Base-by-base conservation (phyloP, 176 grass and related monocot genomes). In the Chrysopogon serrulatus region DNA sequence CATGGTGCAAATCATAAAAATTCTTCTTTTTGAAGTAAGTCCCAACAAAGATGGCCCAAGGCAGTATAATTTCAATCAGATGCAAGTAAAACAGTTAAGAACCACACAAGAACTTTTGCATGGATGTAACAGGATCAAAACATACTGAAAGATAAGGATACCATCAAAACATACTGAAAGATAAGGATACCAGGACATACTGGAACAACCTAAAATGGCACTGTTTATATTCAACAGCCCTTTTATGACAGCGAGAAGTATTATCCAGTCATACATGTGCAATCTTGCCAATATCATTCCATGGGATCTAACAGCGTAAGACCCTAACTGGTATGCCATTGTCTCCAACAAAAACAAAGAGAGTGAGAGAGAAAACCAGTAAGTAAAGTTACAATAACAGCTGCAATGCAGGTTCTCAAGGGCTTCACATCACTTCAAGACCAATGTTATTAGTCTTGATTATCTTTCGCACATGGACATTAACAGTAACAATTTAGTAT, bases 1-100 rank as follows among this genome's bases (percentile, higher is more conserved):
- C 93, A 85, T 99, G 85, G 81, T 99, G 96, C 73, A 99, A 89
- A 88, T 99, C 96, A 82, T 94, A 99, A 26, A 92, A 89, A 84
- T 96, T 95, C 83, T 85, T 99, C 88, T 90, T 94, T 80, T 90
- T 94, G 27, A 94, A 83, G 89, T 99, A 99, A 85, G 96, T 93
- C 64, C 85, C 93, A 23, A 74, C 37, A 83, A 96, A 87, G 51
- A 99, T 70, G 57, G 74, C 36, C 75, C 65, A 82, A 11, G 96
- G 96, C 18, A 95, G 71, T 51, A 99, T 8, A 77, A 99, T 90
- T 49, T 75, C 96, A 83, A 96, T 84, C 47, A 99, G 15, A 93
- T 99, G 79, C n/a, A 79, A 84, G 90, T 82, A 43, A 42, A 74
- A 18, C 12, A 79, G 64, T 71, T 57, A 77, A n/a, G 18, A 75